Base-by-base conservation (phyloP, 331 rosid genomes). In the Erythrophleum ivorense region DNA sequence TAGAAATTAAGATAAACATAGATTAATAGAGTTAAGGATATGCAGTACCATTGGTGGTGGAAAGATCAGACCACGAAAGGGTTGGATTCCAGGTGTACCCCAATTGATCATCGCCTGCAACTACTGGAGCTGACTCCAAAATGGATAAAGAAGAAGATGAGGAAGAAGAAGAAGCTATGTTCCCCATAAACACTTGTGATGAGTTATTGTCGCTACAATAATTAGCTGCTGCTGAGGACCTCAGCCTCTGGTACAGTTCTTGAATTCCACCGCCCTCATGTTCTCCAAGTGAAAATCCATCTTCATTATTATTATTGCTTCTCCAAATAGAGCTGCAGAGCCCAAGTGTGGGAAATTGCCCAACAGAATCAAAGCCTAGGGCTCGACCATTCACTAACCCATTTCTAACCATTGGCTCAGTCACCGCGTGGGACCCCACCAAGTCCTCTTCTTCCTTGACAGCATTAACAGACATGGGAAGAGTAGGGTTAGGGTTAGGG, bases 241-340 rank as follows among this genome's bases (percentile, higher is more conserved):
- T 90, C 15, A 94, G 85, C 82, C 92, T 88, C 83, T 91, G 95
- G 80, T 86, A 90, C 49, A 94, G 88, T 54, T 94, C 94, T 77
- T 94, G 95, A 80, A 89, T 81, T 75, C 94, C 94, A 64, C 66
- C 81, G 83, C 62, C 74, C 38, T 85, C 89, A 18, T 80, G 77
- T 29, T 89, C 90, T 41, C 78, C 91, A 53, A 73, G 67, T 11
- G 81, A 71, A 36, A 79, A 82, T 14, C 90, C 87, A 38, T 82
- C 83, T 65, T 80, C 86, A 69, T 69, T 69, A 6, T 43, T 69
- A n/a, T 2, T 19, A 81, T 62, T 86, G 84, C 79, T 86, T 68
- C 94, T 91, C 97, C 98, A 91, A 59, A 80, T 79, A 64, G 94
- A 86, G 76, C 88, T 86, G 85, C 90, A 82, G 36, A 92, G 59